phyloP scores from a whole-genome alignment of 2,329 filamentous ascomycete genomes.

The Neofusicoccum cordaticola region DNA sequence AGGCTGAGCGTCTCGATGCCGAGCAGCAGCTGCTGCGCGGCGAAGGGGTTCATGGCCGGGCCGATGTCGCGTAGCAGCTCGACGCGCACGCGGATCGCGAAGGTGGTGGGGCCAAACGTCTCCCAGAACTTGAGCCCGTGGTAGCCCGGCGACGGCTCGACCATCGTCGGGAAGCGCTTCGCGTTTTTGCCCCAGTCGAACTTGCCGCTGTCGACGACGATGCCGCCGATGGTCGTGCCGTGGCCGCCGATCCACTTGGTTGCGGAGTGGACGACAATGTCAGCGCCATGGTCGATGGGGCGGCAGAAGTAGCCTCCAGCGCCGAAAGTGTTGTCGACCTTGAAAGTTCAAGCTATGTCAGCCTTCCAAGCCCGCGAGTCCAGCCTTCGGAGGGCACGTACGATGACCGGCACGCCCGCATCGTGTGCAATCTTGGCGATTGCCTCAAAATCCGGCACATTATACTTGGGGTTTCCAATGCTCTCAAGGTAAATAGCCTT shows the following conservation, averaged over 20 bases:
- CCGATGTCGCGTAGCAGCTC: conserved; percentile 89
- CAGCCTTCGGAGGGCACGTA: conserved; percentile 25
- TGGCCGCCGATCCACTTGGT: conserved; percentile 98
- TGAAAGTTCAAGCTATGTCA: conserved; percentile 2
- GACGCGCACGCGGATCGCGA: conserved; percentile 80
- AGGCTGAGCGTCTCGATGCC: conserved; percentile 88
- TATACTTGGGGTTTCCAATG: conserved; percentile 92
- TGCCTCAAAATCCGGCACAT: conserved; percentile 84
- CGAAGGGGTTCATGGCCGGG: conserved; percentile 80
- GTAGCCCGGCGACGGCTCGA: conserved; percentile 83
- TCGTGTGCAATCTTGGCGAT: conserved; percentile 78
- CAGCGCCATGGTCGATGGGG: conserved; percentile 85
- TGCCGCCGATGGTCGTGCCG: conserved; percentile 84
- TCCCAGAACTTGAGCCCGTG: conserved; percentile 95
- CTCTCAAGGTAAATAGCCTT: conserved; percentile 91
- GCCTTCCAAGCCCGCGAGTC: not conserved
- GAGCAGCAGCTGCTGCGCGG: conserved; percentile 84
- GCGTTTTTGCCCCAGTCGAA: conserved; percentile 90
- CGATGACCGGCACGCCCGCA: conserved; percentile 57
- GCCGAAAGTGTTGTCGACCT: conserved; percentile 94
- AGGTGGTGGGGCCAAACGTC: conserved; percentile 79
- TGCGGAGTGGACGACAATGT: conserved; percentile 90
- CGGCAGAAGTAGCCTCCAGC: conserved; percentile 85
- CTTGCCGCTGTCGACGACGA: conserved; percentile 83
- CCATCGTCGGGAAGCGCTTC: conserved; percentile 86